A percentile compares a stretch with the other conserved stretches of the same genome.
phyloP scores from a whole-genome alignment of 1,284 basidiomycete genomes.

The Vanrija humicola region DNA sequence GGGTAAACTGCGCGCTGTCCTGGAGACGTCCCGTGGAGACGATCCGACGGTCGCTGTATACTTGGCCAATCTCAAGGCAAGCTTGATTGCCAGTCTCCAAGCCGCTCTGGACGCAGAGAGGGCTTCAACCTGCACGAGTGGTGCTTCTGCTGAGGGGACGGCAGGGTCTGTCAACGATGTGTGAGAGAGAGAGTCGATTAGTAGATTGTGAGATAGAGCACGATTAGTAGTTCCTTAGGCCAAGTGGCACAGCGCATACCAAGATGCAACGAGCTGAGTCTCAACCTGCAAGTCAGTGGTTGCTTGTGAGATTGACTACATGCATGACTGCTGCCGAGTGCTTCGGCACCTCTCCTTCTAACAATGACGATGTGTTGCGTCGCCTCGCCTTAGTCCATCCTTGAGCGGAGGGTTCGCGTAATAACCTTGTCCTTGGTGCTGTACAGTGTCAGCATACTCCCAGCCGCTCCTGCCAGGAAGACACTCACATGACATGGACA shows the following conservation, averaged over 20 bases:
- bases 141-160: too few species aligned
- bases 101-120: not conserved
- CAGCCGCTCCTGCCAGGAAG: not conserved
- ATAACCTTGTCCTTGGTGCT: constrained; percentile 84
- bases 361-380: not conserved
- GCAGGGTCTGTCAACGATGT: too few species aligned
- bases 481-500: constrained; percentile 87
- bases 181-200: too few species aligned
- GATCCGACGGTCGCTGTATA: constrained; percentile 1
- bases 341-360: not conserved
- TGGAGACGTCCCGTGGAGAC: constrained; percentile 4
- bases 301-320: constrained; percentile 8
- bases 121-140: too few species aligned
- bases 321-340: constrained; percentile 11
- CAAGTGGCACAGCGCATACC: too few species aligned
- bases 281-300: too few species aligned
- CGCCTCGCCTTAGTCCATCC: constrained; percentile 69
- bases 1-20: constrained; percentile 10
- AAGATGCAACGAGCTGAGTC: too few species aligned
- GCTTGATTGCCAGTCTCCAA: constrained; percentile 2
- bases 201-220: too few species aligned
- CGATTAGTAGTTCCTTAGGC: too few species aligned
- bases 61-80: constrained; percentile 2
- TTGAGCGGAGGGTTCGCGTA: constrained; percentile 76
- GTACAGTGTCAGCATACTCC: constrained; percentile 8